Evolutionary conservation across 768 basidiomycete species (phyloP).

Genomic region (Pleurotus pulmonarius): DNA sequence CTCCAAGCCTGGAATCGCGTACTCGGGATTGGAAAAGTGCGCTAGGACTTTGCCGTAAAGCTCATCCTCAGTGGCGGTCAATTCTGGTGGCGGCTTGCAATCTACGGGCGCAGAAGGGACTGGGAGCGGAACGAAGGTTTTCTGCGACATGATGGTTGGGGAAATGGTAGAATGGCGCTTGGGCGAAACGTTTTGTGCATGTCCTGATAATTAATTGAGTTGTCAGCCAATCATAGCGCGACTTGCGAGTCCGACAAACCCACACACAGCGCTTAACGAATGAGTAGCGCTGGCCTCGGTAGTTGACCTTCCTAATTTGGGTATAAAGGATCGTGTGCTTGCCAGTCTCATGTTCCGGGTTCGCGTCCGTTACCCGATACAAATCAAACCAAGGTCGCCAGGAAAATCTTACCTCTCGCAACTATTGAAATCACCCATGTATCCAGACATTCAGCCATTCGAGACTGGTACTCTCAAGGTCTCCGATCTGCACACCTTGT

Average conservation of each 20-base stretch:
- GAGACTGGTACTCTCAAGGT: conserved; percentile 65
- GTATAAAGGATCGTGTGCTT: conserved; percentile 3
- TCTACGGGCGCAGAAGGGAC: conserved; percentile 26
- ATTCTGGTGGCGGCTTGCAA: conserved; percentile 27
- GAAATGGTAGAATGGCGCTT: conserved; percentile 14
- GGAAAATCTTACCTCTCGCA: not conserved
- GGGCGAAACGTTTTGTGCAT: conserved; percentile 16
- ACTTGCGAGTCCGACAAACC: not conserved
- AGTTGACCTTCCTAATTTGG: not conserved
- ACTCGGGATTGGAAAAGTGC: conserved; percentile 55
- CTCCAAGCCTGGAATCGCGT: conserved; percentile 45
- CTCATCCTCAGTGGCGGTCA: conserved; percentile 42
- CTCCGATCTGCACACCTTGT: conserved; percentile 69
- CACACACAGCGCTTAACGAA: not conserved
- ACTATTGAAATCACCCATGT: conserved; percentile 38
- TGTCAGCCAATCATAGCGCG: not conserved
- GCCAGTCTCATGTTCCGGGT: not conserved
- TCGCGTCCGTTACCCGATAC: not conserved
- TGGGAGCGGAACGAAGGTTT: conserved; percentile 28
- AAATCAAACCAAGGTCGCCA: not conserved
- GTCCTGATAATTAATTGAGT: too few species aligned
- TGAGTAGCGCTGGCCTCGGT: too few species aligned
- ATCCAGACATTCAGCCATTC: conserved; percentile 65
- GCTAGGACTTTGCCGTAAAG: conserved; percentile 51
- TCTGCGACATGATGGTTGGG: conserved; percentile 18